Evolutionary conservation across 768 basidiomycete species (phyloP), one percentile per base, ranked within the genome.

Genomic region (Russula dissimulans): DNA sequence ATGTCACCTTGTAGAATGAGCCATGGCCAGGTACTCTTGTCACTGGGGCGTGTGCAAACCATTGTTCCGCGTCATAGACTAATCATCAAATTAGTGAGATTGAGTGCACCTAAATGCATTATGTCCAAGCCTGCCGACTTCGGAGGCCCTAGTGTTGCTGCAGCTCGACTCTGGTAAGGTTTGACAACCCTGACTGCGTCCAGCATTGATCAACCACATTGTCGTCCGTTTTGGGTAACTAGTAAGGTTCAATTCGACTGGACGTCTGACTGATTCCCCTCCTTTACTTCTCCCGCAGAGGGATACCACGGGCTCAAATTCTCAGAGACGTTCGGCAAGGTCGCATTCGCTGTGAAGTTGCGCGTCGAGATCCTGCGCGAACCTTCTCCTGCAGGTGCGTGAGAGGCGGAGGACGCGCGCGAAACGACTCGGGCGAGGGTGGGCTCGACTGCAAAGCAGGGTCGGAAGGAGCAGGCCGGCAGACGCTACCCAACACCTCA

Each of bases 401-500:
- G 34, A 85, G 67, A 5, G 82, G 83, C 5, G 81, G 43, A 3
- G 54, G 60, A 44, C 48, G 60, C 5, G 11, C 42, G 34, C 48
- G 60, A 3, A 18, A 22, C 17, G 17, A 17, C 72, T 2, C 78
- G 4, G 63, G 55, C 12, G 70, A 14, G 77, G 61, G 54, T n/a
- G 41, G 72, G 63, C 57, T 78, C 66, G 3, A 80, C 76, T 59
- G 82, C 78, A 45, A 71, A 12, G 29, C 10, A 10, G 6, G 12
- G 65, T 4, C 77, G 76, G 18, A 58, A 60, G n/a, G 74, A 71
- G 76, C 71, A 1, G 86, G 79, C 51, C 80, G 81, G 71, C 94
- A 97, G 10, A 97, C 91, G 60, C 90, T 91, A 44, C 84, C 83
- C 6, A 99, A 77, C 81, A 97, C 94, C 64, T 86, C 82, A 71